Percentiles rank a stretch among this genome's conserved stretches.
These are phyloP conservation scores for Calonectria pauciramosa DNA, from an alignment of 2,329 filamentous ascomycete genomes.

Conservation along the genomic window DNA sequence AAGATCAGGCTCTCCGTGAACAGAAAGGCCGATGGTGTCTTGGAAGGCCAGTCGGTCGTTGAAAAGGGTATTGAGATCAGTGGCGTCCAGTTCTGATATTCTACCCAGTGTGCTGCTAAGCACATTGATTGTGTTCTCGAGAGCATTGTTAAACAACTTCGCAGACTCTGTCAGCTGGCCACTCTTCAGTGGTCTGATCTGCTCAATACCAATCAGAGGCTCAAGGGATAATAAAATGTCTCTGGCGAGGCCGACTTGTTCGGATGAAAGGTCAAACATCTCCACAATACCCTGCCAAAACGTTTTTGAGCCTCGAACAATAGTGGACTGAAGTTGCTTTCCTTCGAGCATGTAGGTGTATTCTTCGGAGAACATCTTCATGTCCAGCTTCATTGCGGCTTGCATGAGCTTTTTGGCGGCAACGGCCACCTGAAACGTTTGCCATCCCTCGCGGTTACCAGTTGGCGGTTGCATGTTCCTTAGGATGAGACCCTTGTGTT, in stretches of 20 bases:
- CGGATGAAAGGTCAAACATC: slow-evolving; percentile 84
- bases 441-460: slow-evolving; percentile 51
- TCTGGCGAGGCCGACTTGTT: slow-evolving; percentile 80
- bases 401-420: slow-evolving; percentile 64
- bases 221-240: slow-evolving; percentile 79
- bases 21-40: slow-evolving; percentile 82
- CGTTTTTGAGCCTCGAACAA: slow-evolving; percentile 74
- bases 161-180: slow-evolving; percentile 54
- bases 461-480: slow-evolving; percentile 48
- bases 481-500: slow-evolving; percentile 72
- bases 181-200: slow-evolving; percentile 71
- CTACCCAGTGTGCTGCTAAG: slow-evolving; percentile 83
- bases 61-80: slow-evolving; percentile 79
- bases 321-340: slow-evolving; percentile 74
- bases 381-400: slow-evolving; percentile 65
- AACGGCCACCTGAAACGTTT: slow-evolving; percentile 57
- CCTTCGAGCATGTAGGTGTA: slow-evolving; percentile 71
- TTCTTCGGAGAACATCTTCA: slow-evolving; percentile 58
- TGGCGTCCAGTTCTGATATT: slow-evolving; percentile 80
- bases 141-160: slow-evolving; percentile 83
- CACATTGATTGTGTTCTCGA: slow-evolving; percentile 67
- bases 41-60: slow-evolving; percentile 77
- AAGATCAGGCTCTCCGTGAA: slow-evolving; percentile 84
- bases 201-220: slow-evolving; percentile 81
- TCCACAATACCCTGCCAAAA: slow-evolving; percentile 63